These are phyloP conservation scores for Diaporthe capsici DNA, from an alignment of 2,329 filamentous ascomycete species.

Conservation along the genomic window DNA sequence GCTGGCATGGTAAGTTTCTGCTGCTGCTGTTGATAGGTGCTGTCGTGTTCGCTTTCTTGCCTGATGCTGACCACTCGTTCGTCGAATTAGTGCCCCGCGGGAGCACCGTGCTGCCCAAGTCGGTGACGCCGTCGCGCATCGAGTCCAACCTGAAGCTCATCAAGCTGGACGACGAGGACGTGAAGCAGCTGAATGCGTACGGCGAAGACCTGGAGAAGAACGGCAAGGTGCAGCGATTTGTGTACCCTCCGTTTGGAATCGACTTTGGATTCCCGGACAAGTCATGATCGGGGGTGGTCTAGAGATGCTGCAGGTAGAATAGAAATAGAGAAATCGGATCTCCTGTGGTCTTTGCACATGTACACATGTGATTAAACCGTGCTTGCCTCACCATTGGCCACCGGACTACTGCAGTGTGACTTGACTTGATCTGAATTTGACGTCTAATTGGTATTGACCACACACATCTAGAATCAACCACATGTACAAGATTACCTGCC, in stretches of 20 bases:
- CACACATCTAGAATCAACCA: background rate
- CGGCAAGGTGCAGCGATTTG: conserved; percentile 71
- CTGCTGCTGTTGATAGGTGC: background rate
- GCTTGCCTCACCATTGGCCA: too few species aligned
- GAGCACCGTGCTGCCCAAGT: conserved; percentile 81
- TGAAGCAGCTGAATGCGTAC: conserved; percentile 69
- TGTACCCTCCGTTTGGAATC: conserved; percentile 78
- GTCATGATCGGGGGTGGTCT: conserved; percentile 43
- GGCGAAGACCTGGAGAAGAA: conserved; percentile 63
- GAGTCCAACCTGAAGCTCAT: conserved; percentile 78
- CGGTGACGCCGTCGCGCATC: conserved; percentile 77
- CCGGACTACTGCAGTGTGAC: background rate
- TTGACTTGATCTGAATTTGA: background rate
- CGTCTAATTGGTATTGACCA: background rate
- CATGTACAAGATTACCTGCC: conserved; percentile 68
- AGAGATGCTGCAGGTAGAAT: background rate
- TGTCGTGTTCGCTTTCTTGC: background rate
- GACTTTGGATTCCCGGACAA: conserved; percentile 83
- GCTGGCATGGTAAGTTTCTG: conserved; percentile 75
- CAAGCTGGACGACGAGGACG: conserved; percentile 74
- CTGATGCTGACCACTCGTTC: background rate
- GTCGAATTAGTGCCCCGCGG: conserved; percentile 71
- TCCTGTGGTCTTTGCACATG: background rate
- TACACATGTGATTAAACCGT: background rate
- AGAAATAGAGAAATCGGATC: background rate